Percentiles rank a stretch among this genome's conserved stretches.
phyloP scores from a whole-genome alignment of 2,329 filamentous ascomycete species.

The Xylaria sp. region DNA sequence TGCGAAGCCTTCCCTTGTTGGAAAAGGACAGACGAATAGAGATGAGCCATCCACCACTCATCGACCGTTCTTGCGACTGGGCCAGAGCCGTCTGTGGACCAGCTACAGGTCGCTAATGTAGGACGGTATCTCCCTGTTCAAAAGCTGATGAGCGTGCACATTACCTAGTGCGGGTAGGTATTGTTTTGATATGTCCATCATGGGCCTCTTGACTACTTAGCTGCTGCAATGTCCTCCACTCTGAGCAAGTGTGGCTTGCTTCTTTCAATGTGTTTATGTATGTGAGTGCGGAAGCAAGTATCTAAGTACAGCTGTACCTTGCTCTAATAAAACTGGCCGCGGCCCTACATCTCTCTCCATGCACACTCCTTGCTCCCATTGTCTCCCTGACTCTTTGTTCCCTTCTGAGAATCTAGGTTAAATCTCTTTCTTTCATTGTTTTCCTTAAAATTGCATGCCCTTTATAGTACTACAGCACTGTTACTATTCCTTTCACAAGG shows the following conservation, averaged over 20 bases:
- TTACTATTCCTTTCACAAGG: constrained; percentile 27
- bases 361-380: constrained; percentile 30
- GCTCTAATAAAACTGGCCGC: constrained; percentile 33
- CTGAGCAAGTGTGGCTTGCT: constrained; percentile 11
- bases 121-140: constrained; percentile 15
- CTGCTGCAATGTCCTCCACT: not conserved
- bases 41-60: constrained; percentile 41
- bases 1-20: constrained; percentile 29
- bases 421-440: constrained; percentile 28
- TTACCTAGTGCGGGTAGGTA: constrained; percentile 2
- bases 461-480: constrained; percentile 26
- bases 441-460: constrained; percentile 11
- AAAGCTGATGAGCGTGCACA: constrained; percentile 15
- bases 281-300: constrained; percentile 12
- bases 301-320: constrained; percentile 23
- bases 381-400: constrained; percentile 25
- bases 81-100: constrained; percentile 22
- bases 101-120: not conserved
- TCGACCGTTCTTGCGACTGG: constrained; percentile 27
- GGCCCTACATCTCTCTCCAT: constrained; percentile 31
- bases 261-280: constrained; percentile 1
- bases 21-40: constrained; percentile 18
- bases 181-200: constrained; percentile 12
- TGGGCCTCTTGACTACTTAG: not conserved
- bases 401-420: constrained; percentile 15